A percentile compares a stretch with the other conserved stretches of the same genome.
Conservation (phyloP, 805 yeast genomes). For the Hyphopichia homilentoma region DNA sequence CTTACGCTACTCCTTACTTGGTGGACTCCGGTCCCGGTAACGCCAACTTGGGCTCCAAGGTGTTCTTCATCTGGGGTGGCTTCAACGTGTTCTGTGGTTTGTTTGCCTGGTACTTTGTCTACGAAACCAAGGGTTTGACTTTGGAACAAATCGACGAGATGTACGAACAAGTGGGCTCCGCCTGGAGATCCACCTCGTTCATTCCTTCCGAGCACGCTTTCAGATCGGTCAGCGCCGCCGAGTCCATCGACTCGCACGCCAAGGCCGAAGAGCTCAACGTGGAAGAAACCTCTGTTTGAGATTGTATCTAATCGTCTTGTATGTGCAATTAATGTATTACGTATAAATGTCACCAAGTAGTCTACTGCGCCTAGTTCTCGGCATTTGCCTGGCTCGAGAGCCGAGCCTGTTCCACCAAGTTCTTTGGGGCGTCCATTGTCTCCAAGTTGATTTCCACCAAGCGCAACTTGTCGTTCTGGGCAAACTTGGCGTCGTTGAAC, state of each 20-base stretch:
- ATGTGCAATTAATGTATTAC: too few relatives aligned
- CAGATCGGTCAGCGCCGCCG: slow-evolving; percentile 18
- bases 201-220: slow-evolving; percentile 34
- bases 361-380: slow-evolving; percentile 1
- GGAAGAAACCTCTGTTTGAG: slow-evolving; percentile 8
- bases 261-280: slow-evolving; percentile 15
- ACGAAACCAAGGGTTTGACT: slow-evolving; percentile 40
- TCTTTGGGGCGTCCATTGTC: slow-evolving; percentile 35
- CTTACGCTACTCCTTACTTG: slow-evolving; percentile 40
- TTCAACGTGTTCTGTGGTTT: slow-evolving; percentile 30
- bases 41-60: slow-evolving; percentile 37
- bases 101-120: slow-evolving; percentile 30
- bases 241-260: slow-evolving; percentile 10
- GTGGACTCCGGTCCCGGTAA: slow-evolving; percentile 37
- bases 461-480: slow-evolving; percentile 27
- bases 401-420: slow-evolving; percentile 34
- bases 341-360: too few relatives aligned
- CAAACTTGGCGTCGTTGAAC: slow-evolving; percentile 24
- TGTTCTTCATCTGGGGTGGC: slow-evolving; percentile 43
- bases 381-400: slow-evolving; percentile 24
- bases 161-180: slow-evolving; percentile 28
- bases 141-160: slow-evolving; percentile 41
- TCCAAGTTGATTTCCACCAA: slow-evolving; percentile 35
- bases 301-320: too few relatives aligned
- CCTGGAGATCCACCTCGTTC: slow-evolving; percentile 30